These are phyloP conservation scores for Apiotrichum sp. DNA, from an alignment of 1,284 basidiomycete species.

Conservation along the genomic window DNA sequence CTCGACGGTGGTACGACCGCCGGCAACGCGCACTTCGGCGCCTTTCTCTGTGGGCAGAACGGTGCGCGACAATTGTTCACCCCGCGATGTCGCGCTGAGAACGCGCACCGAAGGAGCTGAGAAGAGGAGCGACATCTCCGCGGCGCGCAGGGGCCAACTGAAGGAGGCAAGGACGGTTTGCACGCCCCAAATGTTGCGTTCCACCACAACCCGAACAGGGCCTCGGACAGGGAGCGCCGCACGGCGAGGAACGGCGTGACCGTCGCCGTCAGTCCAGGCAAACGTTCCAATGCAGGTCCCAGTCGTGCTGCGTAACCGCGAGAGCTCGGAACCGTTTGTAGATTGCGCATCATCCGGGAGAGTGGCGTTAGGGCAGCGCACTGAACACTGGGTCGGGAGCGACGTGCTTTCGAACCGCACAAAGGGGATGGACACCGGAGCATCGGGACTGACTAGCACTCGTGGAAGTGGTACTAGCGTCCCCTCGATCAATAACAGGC, in stretches of 20 bases:
- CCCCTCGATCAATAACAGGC: constrained; percentile 18
- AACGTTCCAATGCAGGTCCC: constrained; percentile 11
- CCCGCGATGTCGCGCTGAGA: constrained; percentile 14
- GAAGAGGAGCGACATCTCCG: constrained; percentile 19
- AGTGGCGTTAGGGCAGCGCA: constrained; percentile 5
- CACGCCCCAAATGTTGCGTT: constrained; percentile 23
- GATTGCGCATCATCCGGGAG: not conserved
- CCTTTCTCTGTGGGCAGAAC: not conserved
- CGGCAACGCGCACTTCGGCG: constrained; percentile 9
- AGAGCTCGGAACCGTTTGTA: not conserved
- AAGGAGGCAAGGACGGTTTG: constrained; percentile 19
- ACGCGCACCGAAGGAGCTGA: constrained; percentile 12
- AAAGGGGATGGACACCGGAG: constrained; percentile 27
- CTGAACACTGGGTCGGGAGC: constrained; percentile 3
- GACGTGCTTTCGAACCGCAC: constrained; percentile 17
- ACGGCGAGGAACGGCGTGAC: constrained; percentile 3
- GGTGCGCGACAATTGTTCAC: constrained; percentile 3
- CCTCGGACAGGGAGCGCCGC: constrained; percentile 14
- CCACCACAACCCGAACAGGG: constrained; percentile 19
- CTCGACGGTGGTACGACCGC: constrained; percentile 18
- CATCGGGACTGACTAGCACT: constrained; percentile 21
- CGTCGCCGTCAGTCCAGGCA: constrained; percentile 18
- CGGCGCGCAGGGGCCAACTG: constrained; percentile 21
- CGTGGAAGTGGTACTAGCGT: constrained; percentile 23
- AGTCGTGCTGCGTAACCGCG: constrained; percentile 4